Conservation (phyloP, 805 yeast genomes). For the Huiozyma sinensis region DNA sequence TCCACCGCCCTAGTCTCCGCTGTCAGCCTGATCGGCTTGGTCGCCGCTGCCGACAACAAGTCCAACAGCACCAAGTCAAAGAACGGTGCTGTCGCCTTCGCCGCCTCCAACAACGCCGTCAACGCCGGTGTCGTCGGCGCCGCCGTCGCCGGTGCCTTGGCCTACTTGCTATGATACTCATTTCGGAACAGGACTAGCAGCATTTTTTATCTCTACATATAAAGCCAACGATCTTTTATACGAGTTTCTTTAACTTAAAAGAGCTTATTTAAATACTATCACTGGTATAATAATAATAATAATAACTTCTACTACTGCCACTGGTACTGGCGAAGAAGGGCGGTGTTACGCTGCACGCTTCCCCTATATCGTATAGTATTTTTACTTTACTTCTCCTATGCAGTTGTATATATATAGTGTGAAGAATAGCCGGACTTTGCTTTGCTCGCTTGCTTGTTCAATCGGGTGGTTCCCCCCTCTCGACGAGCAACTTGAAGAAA, state of each 20-base stretch:
- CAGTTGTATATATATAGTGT: neutral
- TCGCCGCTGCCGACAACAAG: conserved; percentile 2
- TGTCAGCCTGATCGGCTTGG: neutral
- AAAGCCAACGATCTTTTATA: too few species aligned
- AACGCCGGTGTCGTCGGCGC: conserved; percentile 20
- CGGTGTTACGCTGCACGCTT: too few species aligned
- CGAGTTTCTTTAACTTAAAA: too few species aligned
- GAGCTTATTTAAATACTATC: too few species aligned
- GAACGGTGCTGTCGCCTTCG: conserved; percentile 9
- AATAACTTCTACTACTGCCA: too few species aligned
- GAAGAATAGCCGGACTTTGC: too few species aligned
- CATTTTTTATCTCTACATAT: too few species aligned
- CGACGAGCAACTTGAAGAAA: conserved; percentile 5
- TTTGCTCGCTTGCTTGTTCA: too few species aligned
- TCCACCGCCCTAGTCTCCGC: neutral
- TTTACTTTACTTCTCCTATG: neutral
- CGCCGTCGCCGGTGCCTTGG: conserved; percentile 24
- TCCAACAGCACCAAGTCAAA: conserved; percentile 4
- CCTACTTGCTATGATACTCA: conserved; percentile 15
- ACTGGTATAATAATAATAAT: too few species aligned
- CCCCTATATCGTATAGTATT: too few species aligned
- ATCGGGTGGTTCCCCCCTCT: neutral
- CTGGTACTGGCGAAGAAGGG: too few species aligned
- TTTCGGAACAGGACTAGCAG: too few species aligned
- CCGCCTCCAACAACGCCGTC: conserved; percentile 9